These are phyloP conservation scores for Hypoxylon rickii DNA, from an alignment of 495 filamentous ascomycete genomes.

Conservation along the genomic window DNA sequence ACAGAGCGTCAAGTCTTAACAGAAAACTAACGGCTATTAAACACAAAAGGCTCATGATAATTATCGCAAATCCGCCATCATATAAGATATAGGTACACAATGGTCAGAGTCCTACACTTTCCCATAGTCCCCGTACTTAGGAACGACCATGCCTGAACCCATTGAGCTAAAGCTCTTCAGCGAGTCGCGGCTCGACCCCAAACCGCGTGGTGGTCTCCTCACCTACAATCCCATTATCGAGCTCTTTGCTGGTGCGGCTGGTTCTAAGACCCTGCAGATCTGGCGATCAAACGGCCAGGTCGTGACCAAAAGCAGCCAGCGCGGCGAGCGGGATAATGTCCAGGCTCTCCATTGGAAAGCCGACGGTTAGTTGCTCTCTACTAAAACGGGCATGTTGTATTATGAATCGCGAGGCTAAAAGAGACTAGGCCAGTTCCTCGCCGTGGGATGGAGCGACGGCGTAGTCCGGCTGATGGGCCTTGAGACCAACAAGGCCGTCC, in stretches of 20 bases:
- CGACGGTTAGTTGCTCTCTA: slow-evolving; percentile 61
- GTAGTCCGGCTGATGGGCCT: slow-evolving; percentile 71
- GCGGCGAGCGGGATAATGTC: slow-evolving; percentile 56
- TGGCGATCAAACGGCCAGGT: slow-evolving; percentile 52
- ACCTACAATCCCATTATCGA: slow-evolving; percentile 84
- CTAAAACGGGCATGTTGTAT: too few relatives aligned
- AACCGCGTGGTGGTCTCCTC: slow-evolving; percentile 50
- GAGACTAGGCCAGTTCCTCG: slow-evolving; percentile 75
- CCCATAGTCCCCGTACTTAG: slow-evolving; percentile 8
- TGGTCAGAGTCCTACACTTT: slow-evolving; percentile 12
- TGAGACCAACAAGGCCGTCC: slow-evolving; percentile 77
- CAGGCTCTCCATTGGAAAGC: slow-evolving; percentile 73
- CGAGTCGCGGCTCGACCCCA: slow-evolving; percentile 49
- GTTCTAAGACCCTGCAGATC: slow-evolving; percentile 71
- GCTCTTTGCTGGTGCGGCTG: slow-evolving; percentile 73
- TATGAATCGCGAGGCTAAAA: too few relatives aligned
- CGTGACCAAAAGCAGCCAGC: slow-evolving; percentile 53
- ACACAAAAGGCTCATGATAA: neutral
- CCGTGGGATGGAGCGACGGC: slow-evolving; percentile 77
- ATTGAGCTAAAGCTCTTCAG: slow-evolving; percentile 46
- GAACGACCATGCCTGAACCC: slow-evolving; percentile 34
- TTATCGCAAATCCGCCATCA: neutral
- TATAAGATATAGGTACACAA: slow-evolving; percentile 13
- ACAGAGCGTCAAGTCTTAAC: too few relatives aligned
- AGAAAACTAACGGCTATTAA: slow-evolving; percentile 5